Base-by-base conservation (phyloP, 257 asterid species). In the Nicotiana otophora region DNA sequence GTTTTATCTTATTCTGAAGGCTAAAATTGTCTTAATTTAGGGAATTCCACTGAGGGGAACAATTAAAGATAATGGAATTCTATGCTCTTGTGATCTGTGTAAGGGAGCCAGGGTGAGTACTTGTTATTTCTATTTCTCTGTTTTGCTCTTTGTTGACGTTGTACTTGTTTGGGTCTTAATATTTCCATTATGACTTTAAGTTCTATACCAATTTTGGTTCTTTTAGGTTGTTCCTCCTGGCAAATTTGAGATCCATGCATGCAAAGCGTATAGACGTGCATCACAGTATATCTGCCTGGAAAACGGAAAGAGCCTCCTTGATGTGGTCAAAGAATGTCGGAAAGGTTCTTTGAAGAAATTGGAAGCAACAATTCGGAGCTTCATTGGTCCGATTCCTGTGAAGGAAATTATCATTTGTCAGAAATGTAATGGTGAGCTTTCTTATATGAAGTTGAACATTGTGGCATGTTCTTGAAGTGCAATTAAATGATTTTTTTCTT, bases 191-290 rank as follows among this genome's bases (percentile, higher is more conserved):
- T 48, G 61, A 48, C 36, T 72, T 46, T 23, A 72, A 72, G 58
- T 42, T 72, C 26, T 72, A 46, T 46, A 84, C 60, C 30, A 67
- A 72, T 23, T 84, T 78, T 76, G 39, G 28, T 75, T 42, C 78
- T 82, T 81, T 30, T 83, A 94, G 99, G 94, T 93, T 81, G 89
- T 96, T 69, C 97, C 98, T 39, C 98, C 98, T 78, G 91, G 97
- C 84, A 91, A 95, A 81, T 96, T 96, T 91, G 99, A 96, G 90
- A 93, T 94, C 67, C 99, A 96, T 87, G 99, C 98, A 33, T 90
- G 97, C 85, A 94, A 91, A 86, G 86, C 97, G 46, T 96, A 96
- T 87, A 92, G 97, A 89, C 98, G 97, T 20, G 99, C 99, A 75
- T 90, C 99, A 58, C 95, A 93, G 78, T 93, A 94, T 88, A 93